Evolutionary conservation across 2,329 filamentous ascomycete genomes (phyloP).

Genomic region (Xylaria sp.): DNA sequence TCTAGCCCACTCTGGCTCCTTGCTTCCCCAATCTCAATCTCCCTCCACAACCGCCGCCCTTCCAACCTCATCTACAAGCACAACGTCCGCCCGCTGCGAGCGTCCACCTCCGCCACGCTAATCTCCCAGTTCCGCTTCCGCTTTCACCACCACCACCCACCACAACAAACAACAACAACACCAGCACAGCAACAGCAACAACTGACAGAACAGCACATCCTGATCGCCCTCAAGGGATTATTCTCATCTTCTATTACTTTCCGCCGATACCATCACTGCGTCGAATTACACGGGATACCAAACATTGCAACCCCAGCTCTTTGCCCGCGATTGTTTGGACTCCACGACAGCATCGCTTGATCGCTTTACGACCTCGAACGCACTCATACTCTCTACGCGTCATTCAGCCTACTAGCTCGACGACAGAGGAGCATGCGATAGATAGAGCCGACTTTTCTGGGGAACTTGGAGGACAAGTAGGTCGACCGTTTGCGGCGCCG

Average conservation of each 20-base stretch:
- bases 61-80: constrained; percentile 32
- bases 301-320: constrained; percentile 14
- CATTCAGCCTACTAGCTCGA: constrained; percentile 3
- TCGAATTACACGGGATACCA: constrained; percentile 8
- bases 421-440: constrained; percentile 44
- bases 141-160: constrained; percentile 17
- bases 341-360: constrained; percentile 13
- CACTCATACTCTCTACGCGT: constrained; percentile 16
- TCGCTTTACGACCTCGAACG: constrained; percentile 15
- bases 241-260: constrained; percentile 12
- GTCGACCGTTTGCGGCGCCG: constrained; percentile 35
- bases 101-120: constrained; percentile 29
- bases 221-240: neutral
- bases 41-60: constrained; percentile 29
- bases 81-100: constrained; percentile 31
- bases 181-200: constrained; percentile 9
- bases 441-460: constrained; percentile 25
- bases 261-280: constrained; percentile 19
- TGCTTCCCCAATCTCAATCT: constrained; percentile 34
- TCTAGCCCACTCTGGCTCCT: constrained; percentile 30
- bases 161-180: constrained; percentile 28
- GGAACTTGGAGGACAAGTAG: constrained; percentile 34
- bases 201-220: neutral
- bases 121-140: constrained; percentile 19
- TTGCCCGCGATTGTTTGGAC: constrained; percentile 12